Conservation (phyloP, 148 eudicot genomes). For the Chenopodium quinoa region DNA sequence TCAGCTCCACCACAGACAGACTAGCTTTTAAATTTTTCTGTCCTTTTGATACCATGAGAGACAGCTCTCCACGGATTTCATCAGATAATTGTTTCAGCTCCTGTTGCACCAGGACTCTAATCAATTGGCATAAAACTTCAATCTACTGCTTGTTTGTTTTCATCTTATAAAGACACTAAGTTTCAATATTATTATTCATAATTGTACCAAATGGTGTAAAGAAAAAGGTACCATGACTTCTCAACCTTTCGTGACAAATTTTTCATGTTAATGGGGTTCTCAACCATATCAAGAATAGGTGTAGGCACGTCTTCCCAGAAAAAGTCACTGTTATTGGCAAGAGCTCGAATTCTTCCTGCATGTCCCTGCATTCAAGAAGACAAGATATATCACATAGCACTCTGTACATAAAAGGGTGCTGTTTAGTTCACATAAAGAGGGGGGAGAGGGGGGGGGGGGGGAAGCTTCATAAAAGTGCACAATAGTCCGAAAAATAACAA, state of each 20-base stretch:
- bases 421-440: neutral
- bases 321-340: slow-evolving; percentile 50
- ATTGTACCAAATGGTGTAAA: slow-evolving; percentile 20
- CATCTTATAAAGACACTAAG: neutral
- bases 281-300: slow-evolving; percentile 83
- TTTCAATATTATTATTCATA: neutral
- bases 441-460: too few relatives aligned
- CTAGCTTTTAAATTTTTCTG: slow-evolving; percentile 54
- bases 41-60: slow-evolving; percentile 47
- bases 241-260: slow-evolving; percentile 76
- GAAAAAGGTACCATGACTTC: slow-evolving; percentile 40
- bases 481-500: too few relatives aligned
- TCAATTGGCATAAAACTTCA: slow-evolving; percentile 13
- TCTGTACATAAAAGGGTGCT: neutral
- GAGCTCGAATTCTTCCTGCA: slow-evolving; percentile 40
- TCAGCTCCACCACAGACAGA: slow-evolving; percentile 73
- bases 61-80: slow-evolving; percentile 74
- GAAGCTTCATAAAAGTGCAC: neutral
- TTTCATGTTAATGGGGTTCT: slow-evolving; percentile 76
- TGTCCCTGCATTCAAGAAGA: slow-evolving; percentile 30
- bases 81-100: slow-evolving; percentile 76
- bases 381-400: neutral
- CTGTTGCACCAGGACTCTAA: slow-evolving; percentile 41
- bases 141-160: neutral
- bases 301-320: slow-evolving; percentile 66